Conservation (phyloP, 2,329 filamentous ascomycete genomes). For the Nemania bipapillata region DNA sequence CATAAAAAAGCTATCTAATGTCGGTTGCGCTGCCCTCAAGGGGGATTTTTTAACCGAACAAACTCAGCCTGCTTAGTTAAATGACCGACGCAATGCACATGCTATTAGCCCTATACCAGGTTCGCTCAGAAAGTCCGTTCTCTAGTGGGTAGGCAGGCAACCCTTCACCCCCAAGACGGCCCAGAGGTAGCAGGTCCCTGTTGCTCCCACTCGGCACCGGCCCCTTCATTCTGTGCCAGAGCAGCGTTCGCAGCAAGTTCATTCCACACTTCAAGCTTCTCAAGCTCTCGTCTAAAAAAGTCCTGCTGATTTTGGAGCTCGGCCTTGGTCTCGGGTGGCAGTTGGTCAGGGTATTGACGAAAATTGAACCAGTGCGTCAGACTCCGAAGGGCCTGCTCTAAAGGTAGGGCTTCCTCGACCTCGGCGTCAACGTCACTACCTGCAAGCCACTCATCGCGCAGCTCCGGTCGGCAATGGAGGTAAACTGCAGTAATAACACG, state of each 20-base stretch:
- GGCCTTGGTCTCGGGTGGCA: slow-evolving; percentile 68
- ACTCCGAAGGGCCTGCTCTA: slow-evolving; percentile 89
- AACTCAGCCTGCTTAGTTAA: background rate
- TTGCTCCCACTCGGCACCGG: slow-evolving; percentile 44
- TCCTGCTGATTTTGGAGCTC: slow-evolving; percentile 78
- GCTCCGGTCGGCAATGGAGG: slow-evolving; percentile 88
- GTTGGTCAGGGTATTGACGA: slow-evolving; percentile 80
- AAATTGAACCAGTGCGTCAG: slow-evolving; percentile 96
- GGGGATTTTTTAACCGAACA: background rate
- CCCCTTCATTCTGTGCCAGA: slow-evolving; percentile 34
- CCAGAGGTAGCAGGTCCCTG: slow-evolving; percentile 13
- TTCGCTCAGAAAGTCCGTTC: background rate
- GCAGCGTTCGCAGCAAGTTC: slow-evolving; percentile 50
- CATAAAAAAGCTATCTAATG: too few relatives aligned
- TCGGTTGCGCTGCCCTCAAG: background rate
- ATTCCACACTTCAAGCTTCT: slow-evolving; percentile 72
- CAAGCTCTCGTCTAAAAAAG: slow-evolving; percentile 81
- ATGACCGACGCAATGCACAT: background rate
- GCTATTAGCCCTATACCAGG: background rate
- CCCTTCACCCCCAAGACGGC: slow-evolving; percentile 21
- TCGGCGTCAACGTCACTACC: slow-evolving; percentile 92
- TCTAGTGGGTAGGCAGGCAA: background rate
- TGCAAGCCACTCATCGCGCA: slow-evolving; percentile 93
- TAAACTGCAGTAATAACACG: slow-evolving; percentile 97
- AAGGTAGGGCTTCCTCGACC: slow-evolving; percentile 88